Base-by-base conservation (phyloP, 768 basidiomycete species). In the Tubosaeta brunneosetosa region DNA sequence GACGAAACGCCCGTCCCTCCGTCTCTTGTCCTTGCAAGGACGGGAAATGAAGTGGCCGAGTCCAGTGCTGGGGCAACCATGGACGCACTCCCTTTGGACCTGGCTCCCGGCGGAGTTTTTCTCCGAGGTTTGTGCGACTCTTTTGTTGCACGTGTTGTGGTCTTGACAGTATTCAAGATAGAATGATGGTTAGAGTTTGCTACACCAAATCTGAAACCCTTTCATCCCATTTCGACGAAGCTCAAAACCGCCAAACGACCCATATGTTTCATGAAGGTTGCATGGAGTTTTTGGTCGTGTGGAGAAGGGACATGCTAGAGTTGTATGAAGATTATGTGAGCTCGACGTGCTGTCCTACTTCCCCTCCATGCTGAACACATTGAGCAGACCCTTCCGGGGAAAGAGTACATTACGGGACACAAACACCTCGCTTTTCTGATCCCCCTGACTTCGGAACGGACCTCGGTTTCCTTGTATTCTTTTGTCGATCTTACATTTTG, bases 401-500 rank as follows among this genome's bases (percentile, higher is more conserved):
- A 80, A 60, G 88, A 90, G 57, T 81, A 81, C 72, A 50, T 88
- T 17, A 71, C 70, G 2, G 83, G 85, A 6, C 85, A 86, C 62
- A 94, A 94, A 64, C 79, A 84, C 48, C 82, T 97, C 5, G 80
- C 85, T 12, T 92, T 84, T 59, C 66, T 89, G 17, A 84, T 95
- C 46, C 91, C 94, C 1, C 74, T 97, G 48, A 71, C 74, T 52
- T 73, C 79, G 0, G 66, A 74, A 4, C 74, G 74, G 38, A 93
- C 92, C 1, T 77, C 75, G 13, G 69, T 94, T n/a, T 92, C 88
- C 3, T 65, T 97, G 22, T 97, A 91, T 66, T 95, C 92, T 32
- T 87, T 88, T 49, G 81, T 85, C 44, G 94, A 97, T 65, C 71
- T 91, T 56, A 83, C 90, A 0, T 91, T 94, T 66, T 90, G 84